Conservation (phyloP, 1,139 yeast genomes). For the Tardiomyces depauwii region DNA sequence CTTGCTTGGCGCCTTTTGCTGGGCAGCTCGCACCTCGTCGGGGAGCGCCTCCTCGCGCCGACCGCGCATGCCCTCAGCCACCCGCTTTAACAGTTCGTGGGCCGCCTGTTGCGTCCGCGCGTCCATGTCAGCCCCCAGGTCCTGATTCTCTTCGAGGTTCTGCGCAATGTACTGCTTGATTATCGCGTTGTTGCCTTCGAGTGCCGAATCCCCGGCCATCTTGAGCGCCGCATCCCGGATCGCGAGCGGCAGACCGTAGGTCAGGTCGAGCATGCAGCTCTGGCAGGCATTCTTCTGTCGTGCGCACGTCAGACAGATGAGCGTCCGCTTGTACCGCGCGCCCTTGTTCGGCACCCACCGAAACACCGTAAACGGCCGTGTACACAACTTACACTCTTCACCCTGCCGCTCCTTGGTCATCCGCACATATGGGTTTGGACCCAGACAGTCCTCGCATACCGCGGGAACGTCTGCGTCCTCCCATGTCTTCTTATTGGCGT, state of each 20-base stretch:
- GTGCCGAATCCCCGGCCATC: slow-evolving; percentile 44
- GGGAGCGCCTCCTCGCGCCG: slow-evolving; percentile 3
- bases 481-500: slow-evolving; percentile 15
- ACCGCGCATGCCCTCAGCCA: slow-evolving; percentile 20
- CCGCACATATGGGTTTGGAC: slow-evolving; percentile 49
- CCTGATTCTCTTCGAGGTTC: slow-evolving; percentile 26
- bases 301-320: slow-evolving; percentile 69
- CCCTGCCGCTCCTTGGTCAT: slow-evolving; percentile 70
- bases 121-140: slow-evolving; percentile 15
- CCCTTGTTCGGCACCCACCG: slow-evolving; percentile 8
- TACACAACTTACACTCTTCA: slow-evolving; percentile 56
- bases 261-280: slow-evolving; percentile 70
- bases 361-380: slow-evolving; percentile 69
- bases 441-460: slow-evolving; percentile 65
- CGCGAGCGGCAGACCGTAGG: slow-evolving; percentile 67
- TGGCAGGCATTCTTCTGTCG: slow-evolving; percentile 77
- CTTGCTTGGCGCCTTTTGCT: slow-evolving; percentile 2
- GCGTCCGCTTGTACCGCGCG: slow-evolving; percentile 10
- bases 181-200: slow-evolving; percentile 34
- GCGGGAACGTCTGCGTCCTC: slow-evolving; percentile 42
- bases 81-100: slow-evolving; percentile 27
- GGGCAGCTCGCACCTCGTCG: slow-evolving; percentile 13
- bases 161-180: slow-evolving; percentile 44
- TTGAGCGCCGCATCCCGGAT: slow-evolving; percentile 73
- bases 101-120: slow-evolving; percentile 29